Conservation (phyloP, 2,329 filamentous ascomycete species). For the Fusarium torulosum region DNA sequence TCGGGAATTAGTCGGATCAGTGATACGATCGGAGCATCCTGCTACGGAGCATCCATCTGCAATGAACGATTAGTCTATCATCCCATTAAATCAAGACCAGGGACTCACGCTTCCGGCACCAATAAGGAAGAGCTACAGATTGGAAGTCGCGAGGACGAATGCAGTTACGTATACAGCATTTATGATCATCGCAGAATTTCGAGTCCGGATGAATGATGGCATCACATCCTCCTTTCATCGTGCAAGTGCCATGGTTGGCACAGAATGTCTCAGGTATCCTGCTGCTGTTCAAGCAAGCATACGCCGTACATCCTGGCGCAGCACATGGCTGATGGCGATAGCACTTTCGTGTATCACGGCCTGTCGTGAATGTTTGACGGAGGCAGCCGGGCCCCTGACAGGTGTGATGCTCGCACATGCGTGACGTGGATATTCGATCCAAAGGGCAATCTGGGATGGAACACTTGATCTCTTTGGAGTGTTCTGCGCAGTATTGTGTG, state of each 20-base stretch:
- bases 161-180: conserved; percentile 23
- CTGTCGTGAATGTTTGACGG: background rate
- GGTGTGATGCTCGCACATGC: conserved; percentile 20
- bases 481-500: conserved; percentile 14
- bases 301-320: conserved; percentile 7
- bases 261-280: conserved; percentile 17
- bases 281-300: background rate
- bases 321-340: conserved; percentile 33
- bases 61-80: conserved; percentile 3
- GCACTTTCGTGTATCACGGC: conserved; percentile 7
- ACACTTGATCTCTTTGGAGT: conserved; percentile 15
- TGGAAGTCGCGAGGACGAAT: conserved; percentile 9
- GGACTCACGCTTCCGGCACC: conserved; percentile 33
- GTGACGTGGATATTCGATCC: conserved; percentile 2
- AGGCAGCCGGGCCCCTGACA: conserved; percentile 11
- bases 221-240: conserved; percentile 18
- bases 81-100: accelerated
- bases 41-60: conserved; percentile 30
- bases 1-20: background rate
- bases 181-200: conserved; percentile 28
- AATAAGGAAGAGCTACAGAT: background rate
- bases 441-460: background rate
- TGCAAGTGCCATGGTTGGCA: conserved; percentile 25
- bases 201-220: conserved; percentile 1
- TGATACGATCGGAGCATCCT: conserved; percentile 2